These are phyloP conservation scores for Pilobolus umbonatus DNA, from an alignment of 192 early-diverging fungal species.

Conservation along the genomic window DNA sequence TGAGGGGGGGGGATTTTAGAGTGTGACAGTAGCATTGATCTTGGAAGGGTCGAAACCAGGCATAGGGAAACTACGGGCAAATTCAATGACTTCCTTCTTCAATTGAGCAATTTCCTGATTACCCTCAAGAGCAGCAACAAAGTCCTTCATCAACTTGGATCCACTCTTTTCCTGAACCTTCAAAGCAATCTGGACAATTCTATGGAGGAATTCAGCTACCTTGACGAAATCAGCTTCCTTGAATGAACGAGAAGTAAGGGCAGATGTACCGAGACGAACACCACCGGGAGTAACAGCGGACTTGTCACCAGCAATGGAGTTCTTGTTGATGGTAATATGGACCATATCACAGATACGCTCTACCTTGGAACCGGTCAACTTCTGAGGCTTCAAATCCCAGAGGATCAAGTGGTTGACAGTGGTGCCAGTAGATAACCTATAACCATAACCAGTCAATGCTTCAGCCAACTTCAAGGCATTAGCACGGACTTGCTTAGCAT, in stretches of 20 bases:
- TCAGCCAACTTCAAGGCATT: constrained; percentile 87
- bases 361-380: constrained; percentile 94
- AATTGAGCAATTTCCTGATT: constrained; percentile 79
- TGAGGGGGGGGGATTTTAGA: constrained; percentile 16
- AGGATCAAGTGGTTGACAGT: constrained; percentile 98
- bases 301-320: constrained; percentile 95
- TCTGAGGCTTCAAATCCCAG: constrained; percentile 92
- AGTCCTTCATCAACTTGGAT: constrained; percentile 97
- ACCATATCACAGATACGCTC: constrained; percentile 98
- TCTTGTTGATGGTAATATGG: constrained; percentile 99
- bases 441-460: constrained; percentile 72
- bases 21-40: constrained; percentile 30
- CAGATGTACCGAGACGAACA: constrained; percentile 91
- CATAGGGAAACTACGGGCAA: constrained; percentile 96
- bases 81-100: constrained; percentile 84
- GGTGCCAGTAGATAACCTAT: constrained; percentile 92
- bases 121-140: constrained; percentile 75
- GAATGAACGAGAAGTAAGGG: constrained; percentile 94
- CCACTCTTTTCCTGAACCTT: constrained; percentile 82
- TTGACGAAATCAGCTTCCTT: constrained; percentile 96
- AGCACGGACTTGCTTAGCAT: constrained; percentile 93
- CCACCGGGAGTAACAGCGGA: constrained; percentile 96
- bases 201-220: constrained; percentile 95
- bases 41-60: constrained; percentile 63
- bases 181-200: constrained; percentile 84